Evolutionary conservation across 2,329 filamentous ascomycete species (phyloP).

Genomic region (Calycina herbarum): DNA sequence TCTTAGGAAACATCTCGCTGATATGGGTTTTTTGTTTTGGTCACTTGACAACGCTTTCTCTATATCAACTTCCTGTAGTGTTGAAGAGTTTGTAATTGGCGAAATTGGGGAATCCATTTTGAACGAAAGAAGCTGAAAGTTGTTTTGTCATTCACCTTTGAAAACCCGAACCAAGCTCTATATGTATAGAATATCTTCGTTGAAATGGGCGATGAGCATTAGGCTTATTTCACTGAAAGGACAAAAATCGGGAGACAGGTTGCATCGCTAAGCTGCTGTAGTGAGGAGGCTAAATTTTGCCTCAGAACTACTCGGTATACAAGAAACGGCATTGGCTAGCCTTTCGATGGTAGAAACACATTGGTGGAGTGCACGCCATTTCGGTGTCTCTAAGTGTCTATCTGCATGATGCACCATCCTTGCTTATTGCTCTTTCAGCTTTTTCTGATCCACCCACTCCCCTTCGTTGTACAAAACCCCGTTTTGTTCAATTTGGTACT

Average conservation of each 20-base stretch:
- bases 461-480: constrained; percentile 16
- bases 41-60: neutral
- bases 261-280: too few relatives aligned
- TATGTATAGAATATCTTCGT: neutral
- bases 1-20: neutral
- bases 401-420: neutral
- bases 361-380: neutral
- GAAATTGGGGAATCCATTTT: neutral
- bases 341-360: neutral
- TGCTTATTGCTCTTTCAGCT: neutral
- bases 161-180: neutral
- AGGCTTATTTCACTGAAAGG: too few relatives aligned
- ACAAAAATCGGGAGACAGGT: too few relatives aligned
- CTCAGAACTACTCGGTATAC: too few relatives aligned
- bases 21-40: neutral
- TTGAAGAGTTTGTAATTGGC: neutral
- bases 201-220: too few relatives aligned
- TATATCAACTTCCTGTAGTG: neutral
- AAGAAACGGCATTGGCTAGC: too few relatives aligned
- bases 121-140: neutral
- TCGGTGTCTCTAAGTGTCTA: neutral
- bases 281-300: too few relatives aligned
- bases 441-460: constrained; percentile 14
- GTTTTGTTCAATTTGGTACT: constrained; percentile 18
- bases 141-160: neutral